phyloP scores from a whole-genome alignment of 2,329 filamentous ascomycete species.

The Aureobasidium vineae region DNA sequence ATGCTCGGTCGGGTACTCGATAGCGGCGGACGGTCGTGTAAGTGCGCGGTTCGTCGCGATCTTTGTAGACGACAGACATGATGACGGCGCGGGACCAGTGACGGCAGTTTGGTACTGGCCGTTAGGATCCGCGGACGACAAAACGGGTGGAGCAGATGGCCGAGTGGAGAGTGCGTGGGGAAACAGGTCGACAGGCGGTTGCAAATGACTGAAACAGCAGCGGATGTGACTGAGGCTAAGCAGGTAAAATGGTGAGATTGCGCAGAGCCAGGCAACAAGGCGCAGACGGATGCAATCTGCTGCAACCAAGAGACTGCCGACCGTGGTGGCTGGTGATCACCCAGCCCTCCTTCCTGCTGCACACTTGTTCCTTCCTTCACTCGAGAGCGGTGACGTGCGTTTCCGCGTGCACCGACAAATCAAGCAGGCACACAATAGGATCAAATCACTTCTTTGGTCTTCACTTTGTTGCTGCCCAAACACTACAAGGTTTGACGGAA shows the following conservation, averaged over 20 bases:
- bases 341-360: conserved; percentile 9
- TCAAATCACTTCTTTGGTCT: not conserved
- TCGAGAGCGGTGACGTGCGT: conserved; percentile 11
- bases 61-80: conserved; percentile 50
- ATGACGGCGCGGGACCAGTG: conserved; percentile 17
- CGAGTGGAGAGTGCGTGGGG: conserved; percentile 20
- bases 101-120: conserved; percentile 24
- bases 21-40: conserved; percentile 62
- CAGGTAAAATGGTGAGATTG: conserved; percentile 6
- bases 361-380: conserved; percentile 5
- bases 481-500: conserved; percentile 14
- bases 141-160: conserved; percentile 4
- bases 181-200: conserved; percentile 1
- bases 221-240: not conserved
- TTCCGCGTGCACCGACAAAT: not conserved
- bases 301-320: conserved; percentile 12
- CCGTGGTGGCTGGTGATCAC: conserved; percentile 19
- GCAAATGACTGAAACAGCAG: conserved; percentile 4
- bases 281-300: conserved; percentile 9
- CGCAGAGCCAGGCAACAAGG: conserved; percentile 20
- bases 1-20: conserved; percentile 50
- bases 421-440: not conserved
- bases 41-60: conserved; percentile 43
- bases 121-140: conserved; percentile 18
- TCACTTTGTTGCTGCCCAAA: conserved; percentile 22